Evolutionary conservation across 2,329 filamentous ascomycete species (phyloP).

Genomic region (Talaromyces sp.): DNA sequence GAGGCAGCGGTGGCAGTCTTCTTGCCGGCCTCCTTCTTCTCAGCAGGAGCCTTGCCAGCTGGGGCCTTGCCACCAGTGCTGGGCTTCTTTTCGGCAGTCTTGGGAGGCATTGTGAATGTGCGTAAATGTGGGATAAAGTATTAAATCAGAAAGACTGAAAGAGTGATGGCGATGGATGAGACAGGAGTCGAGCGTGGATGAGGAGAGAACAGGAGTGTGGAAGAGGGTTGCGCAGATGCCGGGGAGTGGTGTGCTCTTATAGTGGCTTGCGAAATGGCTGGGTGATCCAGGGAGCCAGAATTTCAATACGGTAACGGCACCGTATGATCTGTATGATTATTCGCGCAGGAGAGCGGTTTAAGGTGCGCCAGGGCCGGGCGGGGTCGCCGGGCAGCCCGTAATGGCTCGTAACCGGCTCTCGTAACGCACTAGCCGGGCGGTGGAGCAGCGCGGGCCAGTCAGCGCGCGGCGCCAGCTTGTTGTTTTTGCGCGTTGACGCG

Average conservation of each 20-base stretch:
- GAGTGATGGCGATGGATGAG: slow-evolving; percentile 27
- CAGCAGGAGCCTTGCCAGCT: slow-evolving; percentile 71
- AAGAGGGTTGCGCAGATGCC: slow-evolving; percentile 23
- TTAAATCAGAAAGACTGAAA: slow-evolving; percentile 23
- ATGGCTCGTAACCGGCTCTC: slow-evolving; percentile 12
- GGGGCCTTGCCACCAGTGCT: slow-evolving; percentile 87
- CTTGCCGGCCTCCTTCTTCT: slow-evolving; percentile 99
- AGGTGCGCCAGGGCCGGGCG: background rate
- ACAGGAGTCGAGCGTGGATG: slow-evolving; percentile 10
- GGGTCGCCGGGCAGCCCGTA: slow-evolving; percentile 17
- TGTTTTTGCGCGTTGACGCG: slow-evolving; percentile 11
- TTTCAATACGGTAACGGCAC: slow-evolving; percentile 38
- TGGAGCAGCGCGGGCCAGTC: slow-evolving; percentile 15
- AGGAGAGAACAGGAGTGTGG: slow-evolving; percentile 19
- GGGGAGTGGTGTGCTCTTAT: slow-evolving; percentile 41
- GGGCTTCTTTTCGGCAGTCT: slow-evolving; percentile 98
- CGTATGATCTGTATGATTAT: slow-evolving; percentile 46
- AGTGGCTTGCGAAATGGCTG: slow-evolving; percentile 32
- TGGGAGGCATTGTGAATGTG: slow-evolving; percentile 78
- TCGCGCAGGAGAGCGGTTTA: slow-evolving; percentile 7
- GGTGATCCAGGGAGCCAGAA: slow-evolving; percentile 44
- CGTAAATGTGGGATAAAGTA: slow-evolving; percentile 25
- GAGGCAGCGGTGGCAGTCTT: slow-evolving; percentile 81
- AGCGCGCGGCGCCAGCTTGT: slow-evolving; percentile 3
- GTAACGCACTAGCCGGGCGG: slow-evolving; percentile 25